Conservation (phyloP, 495 filamentous ascomycete species). For the Penicillium manginii region DNA sequence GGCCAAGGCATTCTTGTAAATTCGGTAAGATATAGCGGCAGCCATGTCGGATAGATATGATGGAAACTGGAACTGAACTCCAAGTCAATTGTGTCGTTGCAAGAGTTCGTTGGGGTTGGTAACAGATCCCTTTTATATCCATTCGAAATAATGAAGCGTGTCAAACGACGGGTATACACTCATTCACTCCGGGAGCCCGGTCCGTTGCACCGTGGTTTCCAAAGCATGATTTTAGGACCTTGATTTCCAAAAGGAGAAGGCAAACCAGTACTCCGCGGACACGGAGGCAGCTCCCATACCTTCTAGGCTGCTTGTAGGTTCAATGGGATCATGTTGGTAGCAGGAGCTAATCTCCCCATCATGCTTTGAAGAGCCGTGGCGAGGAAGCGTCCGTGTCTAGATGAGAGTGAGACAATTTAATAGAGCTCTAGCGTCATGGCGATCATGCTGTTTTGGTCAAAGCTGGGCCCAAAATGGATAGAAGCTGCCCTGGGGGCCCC, state of each 20-base stretch:
- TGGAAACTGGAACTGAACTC: neutral
- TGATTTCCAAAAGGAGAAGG: conserved; percentile 22
- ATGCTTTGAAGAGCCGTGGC: conserved; percentile 4
- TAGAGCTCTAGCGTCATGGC: neutral
- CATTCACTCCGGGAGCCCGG: conserved; percentile 17
- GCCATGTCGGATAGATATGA: conserved; percentile 18
- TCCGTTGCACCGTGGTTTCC: conserved; percentile 19
- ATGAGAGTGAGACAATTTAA: neutral
- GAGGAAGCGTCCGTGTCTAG: conserved; percentile 5
- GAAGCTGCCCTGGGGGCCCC: neutral
- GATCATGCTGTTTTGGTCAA: neutral
- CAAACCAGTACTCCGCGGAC: conserved; percentile 26
- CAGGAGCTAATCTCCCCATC: conserved; percentile 5
- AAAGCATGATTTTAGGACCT: neutral
- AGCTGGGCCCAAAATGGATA: neutral
- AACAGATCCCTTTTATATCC: conserved; percentile 13
- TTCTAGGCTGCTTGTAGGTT: conserved; percentile 4
- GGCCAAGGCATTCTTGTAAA: conserved; percentile 25
- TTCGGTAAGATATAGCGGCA: conserved; percentile 23
- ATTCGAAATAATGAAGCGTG: neutral
- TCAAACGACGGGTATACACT: neutral
- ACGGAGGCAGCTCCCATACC: conserved; percentile 25
- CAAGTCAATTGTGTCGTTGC: neutral
- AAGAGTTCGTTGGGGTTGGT: neutral
- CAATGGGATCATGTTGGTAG: conserved; percentile 8